A percentile compares a stretch with the other conserved stretches of the same genome.
phyloP scores from a whole-genome alignment of 192 early-diverging fungal species.

The Rhizoclosmatium globosum region DNA sequence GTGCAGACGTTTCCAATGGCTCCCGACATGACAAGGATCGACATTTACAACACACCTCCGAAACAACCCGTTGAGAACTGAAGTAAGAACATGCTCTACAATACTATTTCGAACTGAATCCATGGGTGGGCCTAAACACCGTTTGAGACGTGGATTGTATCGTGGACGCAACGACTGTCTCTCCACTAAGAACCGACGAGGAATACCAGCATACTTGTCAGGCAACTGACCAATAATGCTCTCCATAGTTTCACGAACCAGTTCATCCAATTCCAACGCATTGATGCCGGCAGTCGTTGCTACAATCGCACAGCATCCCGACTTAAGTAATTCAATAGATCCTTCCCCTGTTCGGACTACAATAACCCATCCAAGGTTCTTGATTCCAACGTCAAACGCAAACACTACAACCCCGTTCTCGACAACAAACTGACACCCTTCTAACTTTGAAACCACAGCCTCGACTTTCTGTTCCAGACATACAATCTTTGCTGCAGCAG shows the following conservation, averaged over 20 bases:
- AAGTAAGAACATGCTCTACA: neutral
- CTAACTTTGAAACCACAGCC: neutral
- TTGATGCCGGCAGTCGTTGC: neutral
- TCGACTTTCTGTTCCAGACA: neutral
- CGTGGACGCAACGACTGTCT: neutral
- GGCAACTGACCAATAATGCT: neutral
- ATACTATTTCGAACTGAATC: neutral
- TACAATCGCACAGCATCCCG: neutral
- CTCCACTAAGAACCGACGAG: neutral
- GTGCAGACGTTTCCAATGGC: too few relatives aligned
- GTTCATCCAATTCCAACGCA: neutral
- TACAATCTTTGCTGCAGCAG: neutral
- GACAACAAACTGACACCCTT: neutral
- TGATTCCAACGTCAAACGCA: neutral
- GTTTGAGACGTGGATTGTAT: neutral
- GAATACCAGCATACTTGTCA: neutral
- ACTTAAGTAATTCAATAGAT: neutral
- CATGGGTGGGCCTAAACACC: neutral
- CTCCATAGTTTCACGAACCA: neutral
- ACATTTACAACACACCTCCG: neutral
- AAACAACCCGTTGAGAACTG: neutral
- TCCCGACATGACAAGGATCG: neutral
- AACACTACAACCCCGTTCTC: neutral
- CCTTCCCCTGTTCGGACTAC: neutral
- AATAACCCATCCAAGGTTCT: neutral